A percentile compares a stretch with the other conserved stretches of the same genome.
These are phyloP conservation scores for Acidomyces sp. DNA, from an alignment of 495 filamentous ascomycete species.

Conservation along the genomic window DNA sequence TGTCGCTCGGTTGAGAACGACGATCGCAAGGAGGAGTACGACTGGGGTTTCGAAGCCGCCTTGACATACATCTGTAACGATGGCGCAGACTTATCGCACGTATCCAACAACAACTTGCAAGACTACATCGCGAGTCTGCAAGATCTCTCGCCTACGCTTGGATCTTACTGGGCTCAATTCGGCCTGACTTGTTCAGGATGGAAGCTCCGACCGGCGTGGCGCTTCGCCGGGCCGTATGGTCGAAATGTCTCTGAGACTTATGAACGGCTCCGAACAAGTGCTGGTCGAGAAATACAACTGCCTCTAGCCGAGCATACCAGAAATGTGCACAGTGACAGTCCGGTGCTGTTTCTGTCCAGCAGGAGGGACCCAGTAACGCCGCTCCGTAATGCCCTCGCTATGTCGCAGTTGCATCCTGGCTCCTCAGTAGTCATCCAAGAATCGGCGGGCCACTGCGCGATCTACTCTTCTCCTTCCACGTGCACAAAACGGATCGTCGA, in stretches of 20 bases:
- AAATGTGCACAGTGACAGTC: conserved; percentile 40
- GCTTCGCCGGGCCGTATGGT: conserved; percentile 44
- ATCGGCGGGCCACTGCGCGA: conserved; percentile 33
- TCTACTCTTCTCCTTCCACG: too few relatives aligned
- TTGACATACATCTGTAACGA: conserved; percentile 54
- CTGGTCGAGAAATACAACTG: conserved; percentile 36
- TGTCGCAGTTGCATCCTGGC: conserved; percentile 38
- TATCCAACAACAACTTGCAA: conserved; percentile 34
- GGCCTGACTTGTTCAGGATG: too few relatives aligned
- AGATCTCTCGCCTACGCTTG: too few relatives aligned
- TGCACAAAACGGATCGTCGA: too few relatives aligned
- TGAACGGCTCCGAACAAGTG: conserved; percentile 42
- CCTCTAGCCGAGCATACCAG: too few relatives aligned
- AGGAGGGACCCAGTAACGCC: conserved; percentile 46
- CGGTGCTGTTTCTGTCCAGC: conserved; percentile 43
- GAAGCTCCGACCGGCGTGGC: conserved; percentile 35
- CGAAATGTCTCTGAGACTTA: conserved; percentile 39
- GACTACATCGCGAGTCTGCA: too few relatives aligned
- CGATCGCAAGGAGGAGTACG: neutral
- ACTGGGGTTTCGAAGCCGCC: conserved; percentile 32
- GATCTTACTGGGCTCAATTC: too few relatives aligned
- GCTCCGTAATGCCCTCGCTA: conserved; percentile 36
- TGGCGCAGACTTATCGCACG: conserved; percentile 32
- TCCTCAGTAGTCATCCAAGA: conserved; percentile 44
- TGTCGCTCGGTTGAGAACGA: conserved; percentile 29